Conservation (phyloP, 495 filamentous ascomycete species). For the Penicillium macrosclerotiorum region DNA sequence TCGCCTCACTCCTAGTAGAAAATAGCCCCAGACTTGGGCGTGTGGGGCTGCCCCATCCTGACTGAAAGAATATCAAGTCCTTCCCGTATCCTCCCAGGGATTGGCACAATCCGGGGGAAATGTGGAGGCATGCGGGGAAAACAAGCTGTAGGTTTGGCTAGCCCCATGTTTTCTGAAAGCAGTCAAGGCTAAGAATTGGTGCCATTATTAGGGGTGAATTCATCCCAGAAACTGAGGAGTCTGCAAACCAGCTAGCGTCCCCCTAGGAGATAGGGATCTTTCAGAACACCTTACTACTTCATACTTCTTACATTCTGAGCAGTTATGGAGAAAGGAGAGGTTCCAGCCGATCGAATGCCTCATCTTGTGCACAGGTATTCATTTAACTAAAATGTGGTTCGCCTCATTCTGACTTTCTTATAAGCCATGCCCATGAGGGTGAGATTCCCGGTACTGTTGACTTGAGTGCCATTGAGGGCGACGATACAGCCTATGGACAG, state of each 20-base stretch:
- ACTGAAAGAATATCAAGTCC: not conserved
- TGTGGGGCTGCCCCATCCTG: slow-evolving; percentile 8
- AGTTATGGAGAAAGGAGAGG: not conserved
- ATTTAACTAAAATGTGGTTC: not conserved
- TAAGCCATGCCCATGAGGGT: slow-evolving; percentile 57
- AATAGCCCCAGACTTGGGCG: slow-evolving; percentile 5
- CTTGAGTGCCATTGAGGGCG: slow-evolving; percentile 54
- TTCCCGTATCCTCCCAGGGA: not conserved
- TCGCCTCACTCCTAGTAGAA: not conserved
- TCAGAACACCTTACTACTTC: not conserved
- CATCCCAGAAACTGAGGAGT: not conserved
- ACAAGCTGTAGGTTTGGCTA: not conserved
- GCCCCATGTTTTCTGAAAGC: slow-evolving; percentile 1
- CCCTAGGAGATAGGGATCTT: too few relatives aligned
- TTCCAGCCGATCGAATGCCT: not conserved
- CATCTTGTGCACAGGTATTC: slow-evolving; percentile 13
- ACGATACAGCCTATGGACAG: slow-evolving; percentile 60
- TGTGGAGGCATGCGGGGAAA: slow-evolving; percentile 14
- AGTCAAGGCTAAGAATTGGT: not conserved
- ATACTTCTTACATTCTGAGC: not conserved
- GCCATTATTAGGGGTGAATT: not conserved
- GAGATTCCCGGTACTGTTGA: slow-evolving; percentile 59
- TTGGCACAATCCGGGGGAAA: slow-evolving; percentile 9
- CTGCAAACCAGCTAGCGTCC: too few relatives aligned
- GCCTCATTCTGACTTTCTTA: not conserved